Evolutionary conservation across 2,329 filamentous ascomycete genomes (phyloP).

Genomic region (Fusarium azukiicola): DNA sequence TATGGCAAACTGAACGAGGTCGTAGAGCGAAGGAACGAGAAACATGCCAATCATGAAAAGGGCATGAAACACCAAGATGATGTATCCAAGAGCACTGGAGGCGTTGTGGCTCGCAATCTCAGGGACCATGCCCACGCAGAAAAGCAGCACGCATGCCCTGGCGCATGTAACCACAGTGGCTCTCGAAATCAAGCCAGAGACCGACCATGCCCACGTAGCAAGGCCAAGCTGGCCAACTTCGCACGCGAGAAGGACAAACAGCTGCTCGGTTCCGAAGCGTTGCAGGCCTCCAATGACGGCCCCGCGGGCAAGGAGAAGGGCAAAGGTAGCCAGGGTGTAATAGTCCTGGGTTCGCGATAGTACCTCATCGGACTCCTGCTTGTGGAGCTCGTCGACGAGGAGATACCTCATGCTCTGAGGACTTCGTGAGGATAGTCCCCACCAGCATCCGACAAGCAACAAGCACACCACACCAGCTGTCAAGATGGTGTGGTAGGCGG

Average conservation of each 20-base stretch:
- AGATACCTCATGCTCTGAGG: constrained; percentile 56
- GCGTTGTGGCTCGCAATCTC: constrained; percentile 81
- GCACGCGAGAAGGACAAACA: constrained; percentile 39
- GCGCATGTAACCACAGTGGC: constrained; percentile 21
- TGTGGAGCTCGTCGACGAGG: constrained; percentile 78
- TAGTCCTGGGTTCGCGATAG: constrained; percentile 70
- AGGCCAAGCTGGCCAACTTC: constrained; percentile 43
- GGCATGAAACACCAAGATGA: constrained; percentile 83
- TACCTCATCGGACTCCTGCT: constrained; percentile 75
- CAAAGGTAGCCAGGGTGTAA: constrained; percentile 56
- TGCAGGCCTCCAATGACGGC: constrained; percentile 44
- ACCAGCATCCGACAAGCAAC: constrained; percentile 53
- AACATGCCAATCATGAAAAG: constrained; percentile 66
- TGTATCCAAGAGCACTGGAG: constrained; percentile 86
- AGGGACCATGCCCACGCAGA: constrained; percentile 71
- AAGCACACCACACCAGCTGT: constrained; percentile 45
- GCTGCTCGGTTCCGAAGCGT: constrained; percentile 32
- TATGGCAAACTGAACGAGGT: constrained; percentile 27
- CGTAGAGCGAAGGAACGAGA: constrained; percentile 40
- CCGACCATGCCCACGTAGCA: constrained; percentile 79
- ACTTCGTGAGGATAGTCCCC: constrained; percentile 51
- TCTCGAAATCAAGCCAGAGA: constrained; percentile 58
- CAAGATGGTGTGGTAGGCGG: constrained; percentile 60
- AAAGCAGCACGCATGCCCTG: constrained; percentile 43
- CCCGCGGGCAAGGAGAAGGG: constrained; percentile 41